Percentiles rank a stretch among this genome's conserved stretches.
phyloP scores from a whole-genome alignment of 805 yeast species.

The Zygoascus ofunaensis region DNA sequence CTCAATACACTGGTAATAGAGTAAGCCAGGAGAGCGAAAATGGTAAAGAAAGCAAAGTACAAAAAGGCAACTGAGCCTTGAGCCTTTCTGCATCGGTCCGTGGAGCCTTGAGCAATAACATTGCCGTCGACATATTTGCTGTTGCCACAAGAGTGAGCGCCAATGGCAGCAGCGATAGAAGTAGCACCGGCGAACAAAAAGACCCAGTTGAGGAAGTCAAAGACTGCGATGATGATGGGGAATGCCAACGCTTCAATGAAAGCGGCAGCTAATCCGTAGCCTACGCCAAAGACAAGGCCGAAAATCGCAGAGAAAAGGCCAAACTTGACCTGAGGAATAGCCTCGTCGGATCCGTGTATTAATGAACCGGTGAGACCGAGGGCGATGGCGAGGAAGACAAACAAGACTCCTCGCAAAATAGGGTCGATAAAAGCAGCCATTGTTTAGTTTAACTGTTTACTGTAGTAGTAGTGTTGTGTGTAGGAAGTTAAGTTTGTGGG shows the following conservation, averaged over 20 bases:
- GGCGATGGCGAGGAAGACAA: slow-evolving; percentile 64
- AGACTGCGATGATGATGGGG: slow-evolving; percentile 64
- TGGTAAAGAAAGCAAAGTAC: slow-evolving; percentile 73
- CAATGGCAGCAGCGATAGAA: slow-evolving; percentile 84
- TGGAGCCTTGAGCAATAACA: slow-evolving; percentile 62
- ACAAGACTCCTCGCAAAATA: slow-evolving; percentile 63
- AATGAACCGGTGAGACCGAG: slow-evolving; percentile 88
- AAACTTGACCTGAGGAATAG: slow-evolving; percentile 75
- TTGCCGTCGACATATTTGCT: slow-evolving; percentile 52
- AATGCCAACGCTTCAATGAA: slow-evolving; percentile 74
- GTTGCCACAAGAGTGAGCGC: slow-evolving; percentile 80
- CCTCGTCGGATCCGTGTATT: slow-evolving; percentile 42
- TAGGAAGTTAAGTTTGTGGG: too few relatives aligned
- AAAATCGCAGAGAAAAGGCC: slow-evolving; percentile 80
- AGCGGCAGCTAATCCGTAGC: slow-evolving; percentile 73
- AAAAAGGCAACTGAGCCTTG: slow-evolving; percentile 80
- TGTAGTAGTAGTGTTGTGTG: too few relatives aligned
- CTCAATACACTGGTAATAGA: slow-evolving; percentile 43
- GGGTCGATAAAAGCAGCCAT: slow-evolving; percentile 47
- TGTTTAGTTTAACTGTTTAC: not conserved
- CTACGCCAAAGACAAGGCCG: slow-evolving; percentile 68
- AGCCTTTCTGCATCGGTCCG: slow-evolving; percentile 88
- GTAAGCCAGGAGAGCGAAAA: slow-evolving; percentile 53
- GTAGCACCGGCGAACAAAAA: slow-evolving; percentile 94
- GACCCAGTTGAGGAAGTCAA: slow-evolving; percentile 82